Base-by-base conservation (phyloP, 2,329 filamentous ascomycete species). In the Cladosporium sphaerospermum region DNA sequence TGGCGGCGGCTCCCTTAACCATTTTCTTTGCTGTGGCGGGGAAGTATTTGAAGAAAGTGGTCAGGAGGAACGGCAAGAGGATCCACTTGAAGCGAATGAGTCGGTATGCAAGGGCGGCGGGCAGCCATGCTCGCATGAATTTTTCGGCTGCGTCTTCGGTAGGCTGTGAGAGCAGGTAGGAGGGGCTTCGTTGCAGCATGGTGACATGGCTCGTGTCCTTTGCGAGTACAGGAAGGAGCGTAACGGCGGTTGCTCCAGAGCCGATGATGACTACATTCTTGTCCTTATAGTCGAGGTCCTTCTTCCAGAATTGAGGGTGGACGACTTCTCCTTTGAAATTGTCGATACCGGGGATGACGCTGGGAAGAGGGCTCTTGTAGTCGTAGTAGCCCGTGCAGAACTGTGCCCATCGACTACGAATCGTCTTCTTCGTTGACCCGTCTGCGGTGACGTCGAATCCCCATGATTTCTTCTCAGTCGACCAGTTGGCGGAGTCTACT, bases 141-240 rank as follows among this genome's bases (percentile, higher is more conserved):
- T 55, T 61, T 46, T 68, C 65, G 13, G 62, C 23, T 6, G 16
- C 49, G 44, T 68, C 65, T 54, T 67, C 60, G 3, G 46, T 45
- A 2, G 65, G 64, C 18, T 59, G 53, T 16, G 64, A 60, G 37
- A 68, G 54, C 45, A 68, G 55, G 62, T 88, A 91, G 0, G 78
- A 79, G 0, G 89, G 89, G 43, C 83, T 89, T 53, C 89, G 82
- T 70, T 95, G 89, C 2, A 95, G 77, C 81, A 92, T 89, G 1
- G 87, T 92, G 28, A 90, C 82, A 11, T 80, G 78, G 4, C 70
- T 71, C 4, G 86, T 87, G 37, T 78, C 80, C 41, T 85, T 72
- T 1, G 83, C 81, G 43, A 95, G 70, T 44, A 77, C 79, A 0
- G 89, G 89, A 3, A 95, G 67, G 1, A 95, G 75, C 0, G 89